Evolutionary conservation across 768 basidiomycete genomes (phyloP), one percentile per base, ranked within the genome.

Genomic region (Omphalotus guepiniiformis): DNA sequence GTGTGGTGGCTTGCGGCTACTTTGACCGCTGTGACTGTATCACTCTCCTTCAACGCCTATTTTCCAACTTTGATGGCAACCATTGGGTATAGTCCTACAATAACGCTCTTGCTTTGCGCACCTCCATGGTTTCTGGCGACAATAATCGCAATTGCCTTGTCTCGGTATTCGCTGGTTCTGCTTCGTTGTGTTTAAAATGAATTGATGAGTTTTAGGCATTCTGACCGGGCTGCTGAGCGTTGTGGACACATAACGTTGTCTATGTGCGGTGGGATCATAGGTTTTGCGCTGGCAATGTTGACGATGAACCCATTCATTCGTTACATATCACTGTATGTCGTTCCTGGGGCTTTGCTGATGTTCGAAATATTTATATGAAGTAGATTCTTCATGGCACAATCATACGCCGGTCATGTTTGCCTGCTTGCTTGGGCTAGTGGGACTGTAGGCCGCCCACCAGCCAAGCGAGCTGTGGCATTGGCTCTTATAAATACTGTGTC

Each of bases 381-480:
- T 55, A 88, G 87, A 30, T 90, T 91, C 63, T 63, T 91, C 35
- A 84, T 88, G 79, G 82, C 85, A 4, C 80, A 83, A 55, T 79
- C 80, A 1, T 88, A 86, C 55, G 72, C 83, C 1, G 88, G 78
- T 4, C 88, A 85, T 63, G 78, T 90, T 52, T 74, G 76, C 46
- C 82, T 86, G 48, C 59, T 75, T 37, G 72, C 76, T 1, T 80
- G 77, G 77, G 68, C 71, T 8, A 75, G 73, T 48, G 69, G 71
- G 23, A 69, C 74, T n/a, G 68, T 78, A 15, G 60, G 71, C 5
- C 61, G 80, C n/a, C 83, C 92, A 21, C 75, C 89, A 4, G 80
- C 84, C n/a, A 94, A 93, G 65, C 82, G 92, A 4, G 87, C 92
- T 2, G 85, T 93, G n/a, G 85, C 85, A 11, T 72, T 95, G 39